A percentile compares a stretch with the other conserved stretches of the same genome.
Evolutionary conservation across 352 stramenopile species (phyloP).

Genomic region (Phytophthora pisi): DNA sequence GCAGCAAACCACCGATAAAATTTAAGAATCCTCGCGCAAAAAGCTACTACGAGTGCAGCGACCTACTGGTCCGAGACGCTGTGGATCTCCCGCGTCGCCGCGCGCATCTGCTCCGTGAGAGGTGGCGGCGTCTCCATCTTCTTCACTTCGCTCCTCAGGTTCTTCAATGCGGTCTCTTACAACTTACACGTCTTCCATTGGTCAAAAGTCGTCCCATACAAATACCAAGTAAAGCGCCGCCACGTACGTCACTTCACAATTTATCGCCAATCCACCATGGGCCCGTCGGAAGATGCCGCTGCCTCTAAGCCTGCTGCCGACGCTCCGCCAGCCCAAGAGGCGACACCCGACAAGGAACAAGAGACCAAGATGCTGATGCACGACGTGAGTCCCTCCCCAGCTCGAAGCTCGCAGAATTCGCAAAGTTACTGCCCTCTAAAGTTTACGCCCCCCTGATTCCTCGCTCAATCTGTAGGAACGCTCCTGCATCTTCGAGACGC

Average conservation of each 20-base stretch:
- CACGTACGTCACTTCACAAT: constrained; percentile 24
- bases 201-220: background rate
- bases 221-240: constrained; percentile 10
- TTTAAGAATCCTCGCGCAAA: background rate
- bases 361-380: constrained; percentile 45
- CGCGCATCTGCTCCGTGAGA: constrained; percentile 60
- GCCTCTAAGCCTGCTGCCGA: constrained; percentile 1
- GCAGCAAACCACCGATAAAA: background rate
- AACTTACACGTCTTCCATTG: constrained; percentile 15
- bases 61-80: constrained; percentile 59
- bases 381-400: constrained; percentile 24
- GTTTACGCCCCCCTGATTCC: background rate
- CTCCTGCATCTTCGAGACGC: constrained; percentile 86
- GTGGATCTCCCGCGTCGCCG: constrained; percentile 55
- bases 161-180: constrained; percentile 10
- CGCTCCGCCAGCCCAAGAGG: background rate
- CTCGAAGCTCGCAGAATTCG: constrained; percentile 12
- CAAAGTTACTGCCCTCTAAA: constrained; percentile 12
- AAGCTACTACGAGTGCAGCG: background rate
- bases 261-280: constrained; percentile 24
- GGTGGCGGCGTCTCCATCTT: constrained; percentile 13
- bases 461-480: constrained; percentile 54
- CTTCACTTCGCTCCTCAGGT: background rate
- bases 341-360: constrained; percentile 22
- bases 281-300: background rate